Conservation (phyloP, 441 rosid species). For the Populus hybrid region DNA sequence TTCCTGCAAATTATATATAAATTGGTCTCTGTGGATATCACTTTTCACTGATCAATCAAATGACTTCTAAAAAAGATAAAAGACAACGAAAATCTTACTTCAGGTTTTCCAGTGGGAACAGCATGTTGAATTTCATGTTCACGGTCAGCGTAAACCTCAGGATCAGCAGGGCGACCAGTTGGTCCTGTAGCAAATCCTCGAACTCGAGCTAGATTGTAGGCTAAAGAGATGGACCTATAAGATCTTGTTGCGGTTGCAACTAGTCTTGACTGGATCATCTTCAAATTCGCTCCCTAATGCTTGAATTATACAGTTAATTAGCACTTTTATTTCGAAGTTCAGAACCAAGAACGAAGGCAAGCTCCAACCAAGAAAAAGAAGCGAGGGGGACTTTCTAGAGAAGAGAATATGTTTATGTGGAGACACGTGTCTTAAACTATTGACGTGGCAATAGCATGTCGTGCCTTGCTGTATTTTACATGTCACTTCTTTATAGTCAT, state of each 20-base stretch:
- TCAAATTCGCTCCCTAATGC: neutral
- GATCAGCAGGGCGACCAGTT: slow-evolving; percentile 40
- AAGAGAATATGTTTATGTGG: neutral
- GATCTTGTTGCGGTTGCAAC: slow-evolving; percentile 31
- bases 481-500: neutral
- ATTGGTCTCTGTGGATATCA: neutral
- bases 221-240: slow-evolving; percentile 7
- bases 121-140: slow-evolving; percentile 37
- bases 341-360: neutral
- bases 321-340: neutral
- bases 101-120: slow-evolving; percentile 27
- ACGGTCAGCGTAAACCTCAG: slow-evolving; percentile 36
- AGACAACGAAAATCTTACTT: slow-evolving; percentile 19
- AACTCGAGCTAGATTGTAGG: slow-evolving; percentile 8
- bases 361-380: neutral
- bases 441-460: slow-evolving; percentile 25
- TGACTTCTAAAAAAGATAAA: neutral
- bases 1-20: slow-evolving; percentile 36
- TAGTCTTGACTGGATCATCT: slow-evolving; percentile 45
- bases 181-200: slow-evolving; percentile 31
- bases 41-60: neutral
- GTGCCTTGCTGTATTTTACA: slow-evolving; percentile 6
- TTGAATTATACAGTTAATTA: neutral
- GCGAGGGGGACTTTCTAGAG: slow-evolving; percentile 10
- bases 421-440: slow-evolving; percentile 22